Conservation (phyloP, 2,329 filamentous ascomycete species). For the Leptographium radiaticola region DNA sequence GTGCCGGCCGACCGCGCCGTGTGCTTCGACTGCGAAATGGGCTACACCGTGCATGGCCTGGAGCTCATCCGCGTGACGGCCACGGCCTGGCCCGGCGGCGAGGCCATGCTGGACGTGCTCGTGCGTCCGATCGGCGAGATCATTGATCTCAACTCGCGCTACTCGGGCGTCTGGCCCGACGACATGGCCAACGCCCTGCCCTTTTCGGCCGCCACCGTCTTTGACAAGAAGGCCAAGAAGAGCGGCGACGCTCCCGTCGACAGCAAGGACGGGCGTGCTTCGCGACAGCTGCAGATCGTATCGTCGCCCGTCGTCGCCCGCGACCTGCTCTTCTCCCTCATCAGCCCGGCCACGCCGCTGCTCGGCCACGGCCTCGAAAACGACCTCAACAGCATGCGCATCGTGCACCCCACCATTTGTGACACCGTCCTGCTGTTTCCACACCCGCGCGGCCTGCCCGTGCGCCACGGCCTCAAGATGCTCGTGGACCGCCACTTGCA, state of each 20-base stretch:
- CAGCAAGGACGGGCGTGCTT: slow-evolving; percentile 9
- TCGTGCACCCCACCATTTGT: slow-evolving; percentile 12
- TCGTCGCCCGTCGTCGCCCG: slow-evolving; percentile 63
- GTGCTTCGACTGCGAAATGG: slow-evolving; percentile 95
- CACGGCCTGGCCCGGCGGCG: slow-evolving; percentile 70
- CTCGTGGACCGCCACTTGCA: slow-evolving; percentile 59
- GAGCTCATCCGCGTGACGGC: slow-evolving; percentile 86
- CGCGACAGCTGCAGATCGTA: slow-evolving; percentile 53
- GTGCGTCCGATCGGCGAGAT: slow-evolving; percentile 13
- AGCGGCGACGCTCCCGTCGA: background rate
- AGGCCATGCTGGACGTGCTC: slow-evolving; percentile 59
- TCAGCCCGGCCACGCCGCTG: slow-evolving; percentile 66
- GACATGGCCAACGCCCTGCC: slow-evolving; percentile 58
- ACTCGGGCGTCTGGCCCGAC: slow-evolving; percentile 72
- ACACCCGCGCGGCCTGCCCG: slow-evolving; percentile 62
- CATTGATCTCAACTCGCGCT: slow-evolving; percentile 57
- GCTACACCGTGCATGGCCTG: slow-evolving; percentile 76
- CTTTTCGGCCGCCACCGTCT: slow-evolving; percentile 25
- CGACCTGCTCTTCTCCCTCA: slow-evolving; percentile 59
- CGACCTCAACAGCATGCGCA: slow-evolving; percentile 58
- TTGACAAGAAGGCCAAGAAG: background rate
- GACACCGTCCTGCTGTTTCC: slow-evolving; percentile 48
- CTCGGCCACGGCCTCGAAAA: slow-evolving; percentile 94
- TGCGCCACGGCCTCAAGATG: slow-evolving; percentile 62
- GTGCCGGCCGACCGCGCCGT: slow-evolving; percentile 48